Conservation (phyloP, 1,284 basidiomycete species). For the Cutaneotrichosporon sp. region DNA sequence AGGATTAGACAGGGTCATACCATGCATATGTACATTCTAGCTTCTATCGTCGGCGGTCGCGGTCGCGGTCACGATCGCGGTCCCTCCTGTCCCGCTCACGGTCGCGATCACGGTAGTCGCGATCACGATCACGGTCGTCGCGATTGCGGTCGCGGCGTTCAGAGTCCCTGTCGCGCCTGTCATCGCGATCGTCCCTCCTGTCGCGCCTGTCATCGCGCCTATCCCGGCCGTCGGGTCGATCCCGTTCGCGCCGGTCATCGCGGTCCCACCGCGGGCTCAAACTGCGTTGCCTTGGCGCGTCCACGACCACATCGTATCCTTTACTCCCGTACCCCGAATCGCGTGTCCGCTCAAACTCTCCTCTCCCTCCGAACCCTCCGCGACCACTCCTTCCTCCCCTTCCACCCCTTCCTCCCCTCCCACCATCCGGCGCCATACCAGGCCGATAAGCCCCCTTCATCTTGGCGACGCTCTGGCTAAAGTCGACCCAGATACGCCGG, state of each 20-base stretch:
- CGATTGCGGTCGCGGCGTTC: constrained; percentile 3
- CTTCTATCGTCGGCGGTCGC: constrained; percentile 1
- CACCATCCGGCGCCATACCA: constrained; percentile 27
- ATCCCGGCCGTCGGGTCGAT: constrained; percentile 18
- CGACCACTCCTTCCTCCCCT: constrained; percentile 38
- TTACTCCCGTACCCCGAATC: constrained; percentile 17
- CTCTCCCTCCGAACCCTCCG: constrained; percentile 27
- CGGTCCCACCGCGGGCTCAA: constrained; percentile 24
- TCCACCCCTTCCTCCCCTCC: constrained; percentile 29
- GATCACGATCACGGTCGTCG: constrained; percentile 8
- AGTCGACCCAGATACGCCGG: constrained; percentile 97
- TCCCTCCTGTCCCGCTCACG: not conserved
- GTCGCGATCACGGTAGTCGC: not conserved
- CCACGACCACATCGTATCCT: constrained; percentile 18
- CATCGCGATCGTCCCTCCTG: constrained; percentile 22
- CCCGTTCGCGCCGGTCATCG: constrained; percentile 20
- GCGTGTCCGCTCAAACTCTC: constrained; percentile 27
- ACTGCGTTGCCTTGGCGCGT: constrained; percentile 27
- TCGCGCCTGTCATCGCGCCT: constrained; percentile 3
- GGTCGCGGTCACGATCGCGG: not conserved
- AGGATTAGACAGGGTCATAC: not conserved
- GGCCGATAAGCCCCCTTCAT: constrained; percentile 55
- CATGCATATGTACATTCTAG: constrained; percentile 10
- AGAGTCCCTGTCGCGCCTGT: not conserved
- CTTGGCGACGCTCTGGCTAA: constrained; percentile 83